Evolutionary conservation across 148 eudicot species (phyloP).

Genomic region (Spergularia marina): DNA sequence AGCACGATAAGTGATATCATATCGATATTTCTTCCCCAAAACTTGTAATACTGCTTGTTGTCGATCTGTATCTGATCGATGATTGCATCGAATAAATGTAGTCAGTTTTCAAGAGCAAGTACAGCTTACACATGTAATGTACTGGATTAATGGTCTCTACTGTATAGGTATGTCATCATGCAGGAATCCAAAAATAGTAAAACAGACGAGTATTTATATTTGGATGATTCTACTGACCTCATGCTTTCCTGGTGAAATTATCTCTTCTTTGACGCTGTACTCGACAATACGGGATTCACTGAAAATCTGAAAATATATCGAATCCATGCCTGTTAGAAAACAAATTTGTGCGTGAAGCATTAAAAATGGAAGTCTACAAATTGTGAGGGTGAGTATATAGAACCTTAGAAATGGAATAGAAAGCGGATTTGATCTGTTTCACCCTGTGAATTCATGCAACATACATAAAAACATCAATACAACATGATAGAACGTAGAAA

Average conservation of each 20-base stretch:
- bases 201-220: not conserved
- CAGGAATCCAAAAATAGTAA: not conserved
- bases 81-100: not conserved
- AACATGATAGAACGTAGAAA: not conserved
- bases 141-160: not conserved
- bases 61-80: slow-evolving; percentile 62
- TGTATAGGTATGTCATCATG: not conserved
- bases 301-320: slow-evolving; percentile 44
- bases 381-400: not conserved
- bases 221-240: slow-evolving; percentile 43
- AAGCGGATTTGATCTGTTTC: slow-evolving; percentile 84
- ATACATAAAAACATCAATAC: not conserved
- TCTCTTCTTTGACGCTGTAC: slow-evolving; percentile 57
- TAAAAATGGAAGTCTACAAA: not conserved
- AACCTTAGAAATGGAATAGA: slow-evolving; percentile 80
- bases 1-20: slow-evolving; percentile 78
- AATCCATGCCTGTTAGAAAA: not conserved
- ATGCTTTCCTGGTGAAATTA: slow-evolving; percentile 50
- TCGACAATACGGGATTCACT: slow-evolving; percentile 74
- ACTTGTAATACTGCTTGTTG: slow-evolving; percentile 78
- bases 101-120: not conserved
- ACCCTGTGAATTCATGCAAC: slow-evolving; percentile 49
- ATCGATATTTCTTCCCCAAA: slow-evolving; percentile 58
- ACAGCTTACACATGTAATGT: no score
- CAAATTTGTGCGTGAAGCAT: not conserved